These are phyloP conservation scores for Aegilops umbellulata DNA, from an alignment of 176 grass and related monocot genomes.

Conservation along the genomic window DNA sequence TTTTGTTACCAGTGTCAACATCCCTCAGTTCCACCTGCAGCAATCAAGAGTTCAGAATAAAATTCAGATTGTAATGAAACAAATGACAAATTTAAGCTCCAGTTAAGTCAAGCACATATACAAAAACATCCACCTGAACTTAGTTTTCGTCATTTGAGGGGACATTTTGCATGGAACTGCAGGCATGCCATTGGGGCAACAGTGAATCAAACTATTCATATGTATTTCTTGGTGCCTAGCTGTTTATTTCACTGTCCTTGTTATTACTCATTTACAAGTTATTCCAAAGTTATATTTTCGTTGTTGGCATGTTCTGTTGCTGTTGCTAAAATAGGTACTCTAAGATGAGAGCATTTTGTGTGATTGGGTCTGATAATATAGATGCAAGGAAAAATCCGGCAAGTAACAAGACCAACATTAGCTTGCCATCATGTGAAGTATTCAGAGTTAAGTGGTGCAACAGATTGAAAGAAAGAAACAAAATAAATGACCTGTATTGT, in stretches of 20 bases:
- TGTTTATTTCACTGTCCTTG: not conserved
- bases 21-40: constrained; percentile 87
- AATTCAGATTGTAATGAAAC: not conserved
- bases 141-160: not conserved
- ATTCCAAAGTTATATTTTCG: not conserved
- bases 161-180: not conserved
- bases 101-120: not conserved
- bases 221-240: not conserved
- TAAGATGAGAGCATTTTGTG: not conserved
- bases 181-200: not conserved
- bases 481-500: constrained; percentile 64
- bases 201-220: not conserved
- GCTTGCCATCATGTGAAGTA: not conserved
- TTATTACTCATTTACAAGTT: not conserved
- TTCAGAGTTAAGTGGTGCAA: not conserved
- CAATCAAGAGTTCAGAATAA: constrained; percentile 12
- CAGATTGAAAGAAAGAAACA: not conserved
- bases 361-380: not conserved
- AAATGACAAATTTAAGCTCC: not conserved
- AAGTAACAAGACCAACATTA: not conserved
- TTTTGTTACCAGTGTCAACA: constrained; percentile 95
- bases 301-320: not conserved
- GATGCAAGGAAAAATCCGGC: not conserved
- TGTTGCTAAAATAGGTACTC: not conserved
- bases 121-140: not conserved